phyloP scores from a whole-genome alignment of 306 rosid genomes.

The Mucuna pruriens region DNA sequence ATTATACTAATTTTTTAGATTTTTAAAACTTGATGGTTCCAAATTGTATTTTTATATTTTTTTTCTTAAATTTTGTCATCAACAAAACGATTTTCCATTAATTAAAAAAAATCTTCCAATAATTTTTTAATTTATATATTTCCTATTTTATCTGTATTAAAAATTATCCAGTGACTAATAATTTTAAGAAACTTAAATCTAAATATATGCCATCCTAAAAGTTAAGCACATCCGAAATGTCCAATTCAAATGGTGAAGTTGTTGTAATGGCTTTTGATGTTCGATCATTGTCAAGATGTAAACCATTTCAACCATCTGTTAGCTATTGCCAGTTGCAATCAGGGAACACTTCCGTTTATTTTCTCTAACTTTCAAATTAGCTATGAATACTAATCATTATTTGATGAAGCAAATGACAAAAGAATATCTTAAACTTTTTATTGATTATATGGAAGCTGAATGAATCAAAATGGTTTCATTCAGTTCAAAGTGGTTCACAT shows the following conservation, averaged over 20 bases:
- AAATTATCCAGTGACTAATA: too few species aligned
- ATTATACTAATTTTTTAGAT: too few species aligned
- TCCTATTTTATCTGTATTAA: too few species aligned
- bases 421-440: conserved; percentile 22
- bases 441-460: conserved; percentile 6
- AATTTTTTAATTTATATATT: too few species aligned
- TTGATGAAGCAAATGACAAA: conserved; percentile 7
- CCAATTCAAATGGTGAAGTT: not conserved
- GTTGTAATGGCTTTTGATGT: not conserved
- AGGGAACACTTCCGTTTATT: conserved; percentile 11
- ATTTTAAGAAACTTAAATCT: too few species aligned
- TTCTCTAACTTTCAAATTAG: conserved; percentile 28
- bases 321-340: too few species aligned
- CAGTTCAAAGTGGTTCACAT: conserved; percentile 18
- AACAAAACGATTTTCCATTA: too few species aligned
- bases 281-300: not conserved
- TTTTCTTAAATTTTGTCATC: too few species aligned
- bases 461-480: conserved; percentile 30
- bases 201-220: not conserved
- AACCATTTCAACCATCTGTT: not conserved
- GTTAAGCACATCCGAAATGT: not conserved
- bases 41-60: too few species aligned
- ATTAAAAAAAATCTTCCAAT: too few species aligned
- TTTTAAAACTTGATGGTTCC: too few species aligned
- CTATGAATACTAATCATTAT: conserved; percentile 34